A percentile compares a stretch with the other conserved stretches of the same genome.
These are phyloP conservation scores for Tarenaya hassleriana DNA, from an alignment of 345 rosid species.

Conservation along the genomic window DNA sequence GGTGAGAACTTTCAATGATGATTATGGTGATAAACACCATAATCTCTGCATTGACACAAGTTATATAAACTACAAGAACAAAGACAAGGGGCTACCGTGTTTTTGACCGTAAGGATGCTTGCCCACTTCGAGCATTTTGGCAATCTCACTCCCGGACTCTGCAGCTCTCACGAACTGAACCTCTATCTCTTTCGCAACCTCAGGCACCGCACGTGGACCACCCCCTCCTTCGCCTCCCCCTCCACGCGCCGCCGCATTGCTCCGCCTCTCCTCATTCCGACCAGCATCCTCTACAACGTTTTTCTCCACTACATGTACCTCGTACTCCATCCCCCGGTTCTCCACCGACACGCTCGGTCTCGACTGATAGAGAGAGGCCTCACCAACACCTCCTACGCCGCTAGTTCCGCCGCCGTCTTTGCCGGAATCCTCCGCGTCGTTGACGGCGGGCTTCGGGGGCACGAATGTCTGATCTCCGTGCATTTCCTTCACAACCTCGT, in stretches of 20 bases:
- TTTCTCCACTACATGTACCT: conserved; percentile 82
- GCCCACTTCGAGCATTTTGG: conserved; percentile 83
- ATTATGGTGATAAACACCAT: neutral
- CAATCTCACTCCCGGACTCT: conserved; percentile 70
- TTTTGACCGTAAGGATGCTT: conserved; percentile 70
- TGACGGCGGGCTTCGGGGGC: conserved; percentile 29
- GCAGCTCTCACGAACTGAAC: conserved; percentile 72
- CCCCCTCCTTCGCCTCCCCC: conserved; percentile 28
- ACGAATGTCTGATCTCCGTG: conserved; percentile 40
- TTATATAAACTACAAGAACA: too few species aligned
- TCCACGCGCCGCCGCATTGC: conserved; percentile 20
- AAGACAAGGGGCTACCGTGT: conserved; percentile 39
- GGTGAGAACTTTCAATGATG: neutral
- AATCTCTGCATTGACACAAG: too few species aligned
- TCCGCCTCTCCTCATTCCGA: conserved; percentile 31
- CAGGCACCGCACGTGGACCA: conserved; percentile 40
- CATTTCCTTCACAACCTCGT: conserved; percentile 71
- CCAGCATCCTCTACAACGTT: conserved; percentile 54
- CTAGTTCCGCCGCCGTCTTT: conserved; percentile 25
- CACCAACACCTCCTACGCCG: conserved; percentile 16
- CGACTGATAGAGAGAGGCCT: conserved; percentile 26
- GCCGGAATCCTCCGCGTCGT: conserved; percentile 21
- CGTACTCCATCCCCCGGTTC: conserved; percentile 47
- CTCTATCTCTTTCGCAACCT: conserved; percentile 64
- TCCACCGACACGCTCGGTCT: conserved; percentile 38